These are phyloP conservation scores for Parietaria judaica DNA, from an alignment of 306 rosid species.

Conservation along the genomic window DNA sequence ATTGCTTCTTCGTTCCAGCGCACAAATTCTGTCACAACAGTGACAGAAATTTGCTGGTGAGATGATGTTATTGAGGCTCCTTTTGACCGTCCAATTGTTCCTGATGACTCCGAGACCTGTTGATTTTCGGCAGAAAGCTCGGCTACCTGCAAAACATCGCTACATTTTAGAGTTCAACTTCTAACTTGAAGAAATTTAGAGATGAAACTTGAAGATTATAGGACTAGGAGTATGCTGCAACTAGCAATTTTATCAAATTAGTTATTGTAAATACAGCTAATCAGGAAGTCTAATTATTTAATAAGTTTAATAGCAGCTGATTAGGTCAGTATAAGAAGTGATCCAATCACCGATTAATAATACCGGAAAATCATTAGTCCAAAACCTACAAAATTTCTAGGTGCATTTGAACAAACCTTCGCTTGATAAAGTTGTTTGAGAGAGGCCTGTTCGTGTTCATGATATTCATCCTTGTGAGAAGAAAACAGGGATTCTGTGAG, in stretches of 20 bases:
- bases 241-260: no score
- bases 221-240: no score
- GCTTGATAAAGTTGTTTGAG: constrained; percentile 77
- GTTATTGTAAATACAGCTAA: no score
- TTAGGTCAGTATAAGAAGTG: no score
- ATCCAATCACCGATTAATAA: no score
- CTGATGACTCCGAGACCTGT: constrained; percentile 71
- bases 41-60: constrained; percentile 93
- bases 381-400: background rate
- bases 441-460: constrained; percentile 92
- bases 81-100: constrained; percentile 85
- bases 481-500: constrained; percentile 88
- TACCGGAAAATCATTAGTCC: no score
- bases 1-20: constrained; percentile 99
- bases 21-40: constrained; percentile 95
- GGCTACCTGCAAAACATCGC: constrained; percentile 56
- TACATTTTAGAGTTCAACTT: constrained; percentile 11
- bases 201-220: constrained; percentile 9
- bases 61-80: constrained; percentile 73
- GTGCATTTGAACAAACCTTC: constrained; percentile 54
- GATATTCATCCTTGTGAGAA: constrained; percentile 92
- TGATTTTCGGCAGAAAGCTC: constrained; percentile 81
- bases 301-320: no score
- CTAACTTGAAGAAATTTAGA: constrained; percentile 15
- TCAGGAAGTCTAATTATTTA: no score